A percentile compares a stretch with the other conserved stretches of the same genome.
Evolutionary conservation across 1,284 basidiomycete species (phyloP).

Genomic region (Thelephora terrestris): DNA sequence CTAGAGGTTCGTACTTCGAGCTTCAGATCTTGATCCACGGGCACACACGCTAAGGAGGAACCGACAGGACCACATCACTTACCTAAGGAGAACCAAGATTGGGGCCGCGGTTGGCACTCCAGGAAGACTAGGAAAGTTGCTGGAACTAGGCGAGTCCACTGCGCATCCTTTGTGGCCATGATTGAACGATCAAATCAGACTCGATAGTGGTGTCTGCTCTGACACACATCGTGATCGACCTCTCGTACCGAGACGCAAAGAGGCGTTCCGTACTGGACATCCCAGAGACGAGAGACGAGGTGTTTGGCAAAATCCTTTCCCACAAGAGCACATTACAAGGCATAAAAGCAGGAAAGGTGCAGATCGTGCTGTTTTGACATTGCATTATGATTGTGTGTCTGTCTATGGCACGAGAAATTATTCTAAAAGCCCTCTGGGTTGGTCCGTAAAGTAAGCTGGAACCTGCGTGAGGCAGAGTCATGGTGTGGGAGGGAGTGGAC

Average conservation of each 20-base stretch:
- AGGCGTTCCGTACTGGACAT: conserved; percentile 68
- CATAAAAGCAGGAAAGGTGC: conserved; percentile 60
- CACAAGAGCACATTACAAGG: conserved; percentile 48
- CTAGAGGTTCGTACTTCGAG: conserved; percentile 27
- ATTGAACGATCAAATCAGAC: conserved; percentile 31
- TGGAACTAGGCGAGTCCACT: conserved; percentile 55
- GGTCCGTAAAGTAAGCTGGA: conserved; percentile 68
- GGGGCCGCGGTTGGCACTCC: conserved; percentile 77
- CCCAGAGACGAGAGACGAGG: conserved; percentile 70
- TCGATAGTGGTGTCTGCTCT: conserved; percentile 60
- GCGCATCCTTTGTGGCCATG: conserved; percentile 29
- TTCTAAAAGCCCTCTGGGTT: conserved; percentile 88
- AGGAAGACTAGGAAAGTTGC: conserved; percentile 68
- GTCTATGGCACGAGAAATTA: conserved; percentile 5
- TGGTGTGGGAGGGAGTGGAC: conserved; percentile 19
- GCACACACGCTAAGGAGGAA: no score
- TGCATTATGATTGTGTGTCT: neutral
- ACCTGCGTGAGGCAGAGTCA: conserved; percentile 5
- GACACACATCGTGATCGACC: conserved; percentile 73
- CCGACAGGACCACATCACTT: conserved; percentile 52
- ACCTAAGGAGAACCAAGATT: conserved; percentile 66
- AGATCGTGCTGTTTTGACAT: conserved; percentile 64
- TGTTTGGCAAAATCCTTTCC: conserved; percentile 67
- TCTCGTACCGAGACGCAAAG: conserved; percentile 63
- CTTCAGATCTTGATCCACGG: no score